phyloP scores from a whole-genome alignment of 176 grass and related monocot genomes.

The Lolium multiflorum region DNA sequence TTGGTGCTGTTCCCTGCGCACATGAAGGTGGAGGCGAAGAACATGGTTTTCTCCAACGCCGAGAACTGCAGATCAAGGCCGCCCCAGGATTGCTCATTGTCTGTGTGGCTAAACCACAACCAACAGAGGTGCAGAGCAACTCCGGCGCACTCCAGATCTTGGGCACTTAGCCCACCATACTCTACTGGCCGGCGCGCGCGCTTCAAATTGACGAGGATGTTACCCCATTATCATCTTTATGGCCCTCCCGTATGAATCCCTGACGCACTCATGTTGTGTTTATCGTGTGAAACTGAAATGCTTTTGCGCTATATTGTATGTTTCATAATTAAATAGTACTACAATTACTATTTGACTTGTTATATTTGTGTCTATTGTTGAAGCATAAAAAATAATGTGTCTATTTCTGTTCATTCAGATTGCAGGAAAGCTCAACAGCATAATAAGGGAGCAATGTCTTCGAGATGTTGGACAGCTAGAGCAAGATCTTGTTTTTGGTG shows the following conservation, averaged over 20 bases:
- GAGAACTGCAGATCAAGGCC: too few species aligned
- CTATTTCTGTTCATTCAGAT: slow-evolving; percentile 65
- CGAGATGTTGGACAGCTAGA: slow-evolving; percentile 89
- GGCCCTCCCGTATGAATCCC: neutral
- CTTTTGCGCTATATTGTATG: slow-evolving; percentile 33
- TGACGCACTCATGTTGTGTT: neutral
- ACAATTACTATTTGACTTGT: neutral
- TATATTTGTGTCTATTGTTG: slow-evolving; percentile 29
- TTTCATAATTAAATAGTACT: slow-evolving; percentile 1
- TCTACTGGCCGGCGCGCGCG: neutral
- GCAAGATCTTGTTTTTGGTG: slow-evolving; percentile 97
- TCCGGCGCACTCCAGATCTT: neutral
- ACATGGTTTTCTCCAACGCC: too few species aligned
- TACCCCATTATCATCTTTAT: neutral
- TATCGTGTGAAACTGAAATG: neutral
- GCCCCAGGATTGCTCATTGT: neutral
- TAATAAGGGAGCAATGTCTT: slow-evolving; percentile 89
- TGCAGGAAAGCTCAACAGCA: slow-evolving; percentile 87
- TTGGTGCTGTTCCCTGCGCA: too few species aligned
- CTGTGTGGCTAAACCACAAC: neutral
- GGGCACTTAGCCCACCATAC: neutral
- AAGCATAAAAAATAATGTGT: slow-evolving; percentile 7
- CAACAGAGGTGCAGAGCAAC: neutral
- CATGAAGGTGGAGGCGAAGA: too few species aligned
- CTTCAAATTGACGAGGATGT: neutral